Evolutionary conservation across 169 alveolate genomes (phyloP).

Genomic region (Cryptosporidium baileyi): DNA sequence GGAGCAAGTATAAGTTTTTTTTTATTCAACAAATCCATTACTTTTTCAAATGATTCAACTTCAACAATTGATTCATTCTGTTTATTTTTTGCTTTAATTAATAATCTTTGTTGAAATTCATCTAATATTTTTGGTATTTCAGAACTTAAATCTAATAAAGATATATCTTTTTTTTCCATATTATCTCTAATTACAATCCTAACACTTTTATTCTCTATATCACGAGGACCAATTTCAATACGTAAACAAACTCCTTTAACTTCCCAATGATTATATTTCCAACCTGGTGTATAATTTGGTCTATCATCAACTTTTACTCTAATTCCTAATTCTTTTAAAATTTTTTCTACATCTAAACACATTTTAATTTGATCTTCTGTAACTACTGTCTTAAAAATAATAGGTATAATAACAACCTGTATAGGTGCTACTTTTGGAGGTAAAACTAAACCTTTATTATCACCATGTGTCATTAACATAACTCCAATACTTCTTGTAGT

Average conservation of each 20-base stretch:
- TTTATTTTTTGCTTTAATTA: constrained; percentile 75
- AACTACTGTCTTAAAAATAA: constrained; percentile 82
- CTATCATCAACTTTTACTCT: constrained; percentile 85
- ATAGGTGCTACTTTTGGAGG: constrained; percentile 97
- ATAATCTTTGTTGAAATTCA: constrained; percentile 76
- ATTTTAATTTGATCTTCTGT: constrained; percentile 69
- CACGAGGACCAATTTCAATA: constrained; percentile 97
- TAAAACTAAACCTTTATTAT: constrained; percentile 95
- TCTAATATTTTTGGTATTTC: constrained; percentile 76
- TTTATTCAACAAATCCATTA: constrained; percentile 85
- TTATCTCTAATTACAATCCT: constrained; percentile 88
- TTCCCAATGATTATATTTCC: constrained; percentile 99
- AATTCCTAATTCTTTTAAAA: constrained; percentile 70
- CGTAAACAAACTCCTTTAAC: constrained; percentile 98
- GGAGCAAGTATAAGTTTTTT: constrained; percentile 86
- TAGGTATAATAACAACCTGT: constrained; percentile 96
- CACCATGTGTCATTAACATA: constrained; percentile 97
- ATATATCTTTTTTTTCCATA: constrained; percentile 83
- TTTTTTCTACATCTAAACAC: constrained; percentile 67
- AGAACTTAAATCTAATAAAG: constrained; percentile 71
- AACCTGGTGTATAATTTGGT: constrained; percentile 97
- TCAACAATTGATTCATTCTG: constrained; percentile 74
- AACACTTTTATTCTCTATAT: constrained; percentile 88
- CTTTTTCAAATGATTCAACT: constrained; percentile 77
- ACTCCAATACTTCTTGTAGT: constrained; percentile 95